Evolutionary conservation across 257 asterid genomes (phyloP).

Genomic region (Catharanthus roseus): DNA sequence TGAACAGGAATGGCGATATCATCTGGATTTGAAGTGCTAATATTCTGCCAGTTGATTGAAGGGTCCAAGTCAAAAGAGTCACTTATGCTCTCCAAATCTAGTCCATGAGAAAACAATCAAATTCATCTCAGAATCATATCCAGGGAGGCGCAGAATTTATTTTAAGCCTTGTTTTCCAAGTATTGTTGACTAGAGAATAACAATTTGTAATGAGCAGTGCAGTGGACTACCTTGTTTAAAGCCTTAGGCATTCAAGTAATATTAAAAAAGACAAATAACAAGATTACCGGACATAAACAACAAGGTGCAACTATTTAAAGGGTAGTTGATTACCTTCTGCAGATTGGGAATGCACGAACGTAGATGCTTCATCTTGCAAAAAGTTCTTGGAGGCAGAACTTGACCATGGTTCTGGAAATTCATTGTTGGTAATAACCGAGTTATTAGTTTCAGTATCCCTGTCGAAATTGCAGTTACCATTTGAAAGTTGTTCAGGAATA

Average conservation of each 20-base stretch:
- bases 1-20: slow-evolving; percentile 15
- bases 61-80: slow-evolving; percentile 12
- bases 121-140: not conserved
- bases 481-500: slow-evolving; percentile 10
- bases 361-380: slow-evolving; percentile 9
- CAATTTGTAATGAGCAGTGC: not conserved
- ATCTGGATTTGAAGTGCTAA: slow-evolving; percentile 4
- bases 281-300: not conserved
- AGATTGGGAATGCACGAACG: not conserved
- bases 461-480: slow-evolving; percentile 5
- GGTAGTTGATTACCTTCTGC: not conserved
- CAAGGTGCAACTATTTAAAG: not conserved
- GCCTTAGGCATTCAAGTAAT: not conserved
- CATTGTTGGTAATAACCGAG: slow-evolving; percentile 4
- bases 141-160: not conserved
- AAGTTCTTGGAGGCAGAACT: slow-evolving; percentile 15
- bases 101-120: not conserved
- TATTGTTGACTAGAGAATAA: not conserved
- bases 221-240: not conserved
- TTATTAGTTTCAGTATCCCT: slow-evolving; percentile 14
- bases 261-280: not conserved
- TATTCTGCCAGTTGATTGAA: slow-evolving; percentile 15
- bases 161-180: not conserved
- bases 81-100: slow-evolving; percentile 30
- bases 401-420: slow-evolving; percentile 15